Evolutionary conservation across 1,139 yeast genomes (phyloP), one percentile per base, ranked within the genome.

Genomic region (Suhomyces maxii): DNA sequence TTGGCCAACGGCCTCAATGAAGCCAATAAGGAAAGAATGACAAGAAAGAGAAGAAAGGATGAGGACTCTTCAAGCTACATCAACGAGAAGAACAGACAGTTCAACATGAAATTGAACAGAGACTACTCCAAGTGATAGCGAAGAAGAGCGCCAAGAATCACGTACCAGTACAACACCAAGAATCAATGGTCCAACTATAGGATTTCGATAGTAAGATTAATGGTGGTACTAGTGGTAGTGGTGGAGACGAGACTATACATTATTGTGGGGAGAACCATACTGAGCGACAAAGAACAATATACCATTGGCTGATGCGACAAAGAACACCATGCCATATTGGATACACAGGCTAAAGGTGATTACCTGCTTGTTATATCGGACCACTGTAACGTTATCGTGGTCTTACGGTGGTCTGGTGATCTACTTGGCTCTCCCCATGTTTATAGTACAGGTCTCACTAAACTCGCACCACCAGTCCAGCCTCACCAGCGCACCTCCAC

Each of bases 81-180:
- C 60, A 89, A 86, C 60, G 91, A 86, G 49, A 86, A 84, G 64
- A 89, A 89, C 71, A 79, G 78, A 58, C 86, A 85, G 58, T 89
- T 89, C 66, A 89, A 89, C 65, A 80, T 78, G 63, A 87, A 87
- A 58, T 68, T 89, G 53, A 73, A 82, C 46, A 67, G 91, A 40
- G 83, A 80, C 52, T 77, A 78, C 38, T 42, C 37, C 3, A 40
- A 36, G 31, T 9, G 6, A 28, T 28, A 28, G n/a, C 1, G n/a
- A 3, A 5, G 12, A 6, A 6, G 13, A 33, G 18, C 6, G 11
- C 7, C 18, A 32, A 23, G 8, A 14, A 28, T 9, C 3, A 28
- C 3, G 6, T 2, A 28, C 11, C 4, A 11, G 1, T 28, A 28
- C 31, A 11, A 1, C 6, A 11, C 11, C 3, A 9, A 7, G 7